These are phyloP conservation scores for Botryosphaeria agaves DNA, from an alignment of 2,329 filamentous ascomycete genomes.

Conservation along the genomic window DNA sequence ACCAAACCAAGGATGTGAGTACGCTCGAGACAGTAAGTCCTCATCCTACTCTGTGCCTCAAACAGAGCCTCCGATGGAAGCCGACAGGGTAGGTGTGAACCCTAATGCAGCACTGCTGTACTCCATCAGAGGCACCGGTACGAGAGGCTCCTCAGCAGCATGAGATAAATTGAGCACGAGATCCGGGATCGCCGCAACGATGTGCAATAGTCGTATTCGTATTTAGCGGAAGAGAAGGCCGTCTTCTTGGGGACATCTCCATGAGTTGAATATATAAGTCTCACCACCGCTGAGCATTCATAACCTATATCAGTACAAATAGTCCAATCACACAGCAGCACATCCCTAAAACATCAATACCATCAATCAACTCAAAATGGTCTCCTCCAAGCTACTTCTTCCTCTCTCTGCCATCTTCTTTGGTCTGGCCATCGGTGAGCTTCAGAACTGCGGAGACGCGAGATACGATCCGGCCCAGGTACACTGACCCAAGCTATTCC, in stretches of 20 bases:
- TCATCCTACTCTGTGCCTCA: no score
- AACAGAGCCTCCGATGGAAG: no score
- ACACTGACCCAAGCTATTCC: background rate
- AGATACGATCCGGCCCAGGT: conserved; percentile 4
- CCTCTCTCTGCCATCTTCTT: conserved; percentile 1
- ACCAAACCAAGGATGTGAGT: no score
- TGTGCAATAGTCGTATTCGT: background rate
- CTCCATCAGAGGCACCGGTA: no score
- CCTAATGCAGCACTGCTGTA: no score
- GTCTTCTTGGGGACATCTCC: background rate
- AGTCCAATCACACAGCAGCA: background rate
- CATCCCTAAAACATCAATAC: background rate
- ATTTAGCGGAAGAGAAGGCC: background rate
- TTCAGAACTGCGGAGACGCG: conserved; percentile 3
- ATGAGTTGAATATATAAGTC: background rate
- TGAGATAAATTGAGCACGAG: no score
- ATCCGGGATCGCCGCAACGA: background rate
- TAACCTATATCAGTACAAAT: background rate
- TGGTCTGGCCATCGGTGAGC: conserved; percentile 1
- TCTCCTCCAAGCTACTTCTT: background rate
- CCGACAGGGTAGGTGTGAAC: no score
- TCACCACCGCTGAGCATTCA: background rate
- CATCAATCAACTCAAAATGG: background rate
- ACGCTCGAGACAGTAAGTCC: no score
- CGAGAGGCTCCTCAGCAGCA: no score